Percentiles rank a stretch among this genome's conserved stretches.
These are phyloP conservation scores for Citrus maxima DNA, from an alignment of 345 rosid species.

Conservation along the genomic window DNA sequence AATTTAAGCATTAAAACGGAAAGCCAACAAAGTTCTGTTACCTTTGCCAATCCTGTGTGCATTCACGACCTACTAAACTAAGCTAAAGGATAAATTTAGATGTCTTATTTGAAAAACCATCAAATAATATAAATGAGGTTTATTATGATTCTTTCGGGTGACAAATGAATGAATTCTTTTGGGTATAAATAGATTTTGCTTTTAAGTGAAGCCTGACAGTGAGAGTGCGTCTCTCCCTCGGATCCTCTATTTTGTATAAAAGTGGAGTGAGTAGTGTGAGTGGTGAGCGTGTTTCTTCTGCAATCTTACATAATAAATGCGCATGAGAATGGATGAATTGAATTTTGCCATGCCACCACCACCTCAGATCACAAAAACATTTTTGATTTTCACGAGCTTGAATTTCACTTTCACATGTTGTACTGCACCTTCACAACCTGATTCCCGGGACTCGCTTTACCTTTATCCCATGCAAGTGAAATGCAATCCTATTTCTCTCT, in stretches of 20 bases:
- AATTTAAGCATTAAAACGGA: neutral
- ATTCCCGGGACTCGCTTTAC: constrained; percentile 34
- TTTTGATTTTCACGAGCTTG: constrained; percentile 38
- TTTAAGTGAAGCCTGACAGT: neutral
- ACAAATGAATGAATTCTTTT: neutral
- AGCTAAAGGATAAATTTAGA: too few relatives aligned
- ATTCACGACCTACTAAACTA: too few relatives aligned
- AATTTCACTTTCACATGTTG: constrained; percentile 32
- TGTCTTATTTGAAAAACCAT: neutral
- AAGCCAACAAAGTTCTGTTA: neutral
- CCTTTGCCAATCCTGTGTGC: neutral
- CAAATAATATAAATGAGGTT: neutral
- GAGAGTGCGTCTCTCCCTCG: neutral
- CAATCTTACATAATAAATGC: neutral
- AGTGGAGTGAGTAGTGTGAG: too few relatives aligned
- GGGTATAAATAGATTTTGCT: neutral
- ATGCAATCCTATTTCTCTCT: neutral
- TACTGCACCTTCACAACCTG: constrained; percentile 28
- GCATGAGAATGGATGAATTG: constrained; percentile 3
- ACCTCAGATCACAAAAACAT: constrained; percentile 20
- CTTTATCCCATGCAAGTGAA: constrained; percentile 33
- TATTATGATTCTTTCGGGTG: neutral
- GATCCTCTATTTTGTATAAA: constrained; percentile 14
- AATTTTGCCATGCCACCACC: constrained; percentile 16
- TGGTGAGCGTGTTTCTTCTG: neutral